Conservation (phyloP, 331 rosid genomes). For the Pyrus hybrid region DNA sequence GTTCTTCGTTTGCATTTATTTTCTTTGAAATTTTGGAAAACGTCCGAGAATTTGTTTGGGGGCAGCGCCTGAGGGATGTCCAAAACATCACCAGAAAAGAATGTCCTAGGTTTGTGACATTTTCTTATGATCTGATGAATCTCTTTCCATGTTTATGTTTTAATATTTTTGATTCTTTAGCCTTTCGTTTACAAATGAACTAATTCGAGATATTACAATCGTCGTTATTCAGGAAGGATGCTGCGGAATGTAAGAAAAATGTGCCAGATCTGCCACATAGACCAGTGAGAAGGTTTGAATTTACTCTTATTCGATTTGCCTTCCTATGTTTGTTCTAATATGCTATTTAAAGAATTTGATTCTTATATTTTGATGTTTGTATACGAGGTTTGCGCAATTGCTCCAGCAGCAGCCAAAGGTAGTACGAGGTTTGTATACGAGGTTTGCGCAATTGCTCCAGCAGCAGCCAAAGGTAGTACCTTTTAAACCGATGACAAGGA, state of each 20-base stretch:
- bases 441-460: not conserved
- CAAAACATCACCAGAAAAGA: constrained; percentile 24
- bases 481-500: constrained; percentile 2
- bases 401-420: too few relatives aligned
- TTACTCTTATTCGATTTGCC: not conserved
- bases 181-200: not conserved
- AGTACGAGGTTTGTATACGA: constrained; percentile 16
- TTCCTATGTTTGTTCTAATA: not conserved
- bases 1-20: not conserved
- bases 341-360: not conserved
- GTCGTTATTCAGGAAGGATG: not conserved
- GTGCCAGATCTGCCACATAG: not conserved
- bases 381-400: constrained; percentile 18
- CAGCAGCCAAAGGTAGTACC: too few relatives aligned
- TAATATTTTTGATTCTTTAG: not conserved
- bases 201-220: not conserved
- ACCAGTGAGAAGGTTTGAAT: constrained; percentile 9
- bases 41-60: constrained; percentile 22
- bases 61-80: constrained; percentile 23
- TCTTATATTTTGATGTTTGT: constrained; percentile 1
- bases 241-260: not conserved
- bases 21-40: constrained; percentile 8
- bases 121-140: not conserved
- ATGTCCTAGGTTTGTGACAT: constrained; percentile 8
- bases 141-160: not conserved